Evolutionary conservation across 768 basidiomycete species (phyloP), one percentile per base, ranked within the genome.

Genomic region (Hypholoma sublateritium): DNA sequence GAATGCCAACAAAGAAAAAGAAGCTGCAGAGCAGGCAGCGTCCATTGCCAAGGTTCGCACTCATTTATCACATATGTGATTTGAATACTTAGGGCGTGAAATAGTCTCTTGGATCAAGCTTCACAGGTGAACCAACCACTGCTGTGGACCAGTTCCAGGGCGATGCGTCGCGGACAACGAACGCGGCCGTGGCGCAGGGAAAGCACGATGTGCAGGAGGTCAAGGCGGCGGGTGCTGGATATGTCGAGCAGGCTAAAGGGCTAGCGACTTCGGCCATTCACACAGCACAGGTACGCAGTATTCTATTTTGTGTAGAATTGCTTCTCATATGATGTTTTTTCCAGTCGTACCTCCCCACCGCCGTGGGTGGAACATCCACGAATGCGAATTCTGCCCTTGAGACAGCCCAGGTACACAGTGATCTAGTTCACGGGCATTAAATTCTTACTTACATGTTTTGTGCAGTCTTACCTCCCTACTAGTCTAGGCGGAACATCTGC

Each of bases 161-260:
- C 4, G 66, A 75, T 45, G 70, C 71, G 0, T 68, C 69, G n/a
- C 60, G 70, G 47, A 80, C 72, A 61, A 83, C 81, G 1, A 70
- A 84, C 11, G 53, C 60, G 35, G 87, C 86, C 17, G 83, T 81
- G n/a, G 72, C 73, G 0, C 77, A 88, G 63, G 87, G 86, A 3
- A 74, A 82, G 60, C 67, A 70, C 5, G 78, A 82, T 56, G 74
- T 88, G 1, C 75, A 79, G 6, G 68, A 72, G 12, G 76, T 74
- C 0, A 80, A 80, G 63, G 76, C 74, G 4, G 65, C 76, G 1
- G 78, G 79, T 25, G 72, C 73, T 5, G 72, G 73, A 0, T 86
- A 85, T 61, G 68, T 87, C 5, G 80, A 84, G 21, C 80, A 84
- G 60, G 85, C 81, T 1, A 85, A 80, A 68, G 69, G 65, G 6